Conservation (phyloP, 2,329 filamentous ascomycete species). For the Cladosporium halotolerans region DNA sequence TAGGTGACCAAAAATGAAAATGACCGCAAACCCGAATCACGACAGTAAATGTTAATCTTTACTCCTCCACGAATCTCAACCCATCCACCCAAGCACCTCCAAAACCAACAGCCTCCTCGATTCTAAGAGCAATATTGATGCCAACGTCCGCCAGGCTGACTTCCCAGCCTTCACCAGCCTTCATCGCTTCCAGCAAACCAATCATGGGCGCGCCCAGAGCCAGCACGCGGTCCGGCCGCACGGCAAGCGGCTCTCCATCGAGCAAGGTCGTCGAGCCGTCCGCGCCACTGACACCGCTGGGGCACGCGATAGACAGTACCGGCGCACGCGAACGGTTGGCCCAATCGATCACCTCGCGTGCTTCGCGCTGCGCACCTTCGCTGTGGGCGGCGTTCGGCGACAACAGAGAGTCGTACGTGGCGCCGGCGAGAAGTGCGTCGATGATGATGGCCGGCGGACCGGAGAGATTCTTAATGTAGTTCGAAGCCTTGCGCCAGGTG, state of each 20-base stretch:
- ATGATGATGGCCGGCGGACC: slow-evolving; percentile 73
- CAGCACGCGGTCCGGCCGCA: slow-evolving; percentile 76
- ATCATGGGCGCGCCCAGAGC: slow-evolving; percentile 81
- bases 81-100: slow-evolving; percentile 76
- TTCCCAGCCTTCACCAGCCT: slow-evolving; percentile 62
- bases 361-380: slow-evolving; percentile 67
- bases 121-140: slow-evolving; percentile 74
- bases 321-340: slow-evolving; percentile 80
- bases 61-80: slow-evolving; percentile 16
- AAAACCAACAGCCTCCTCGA: slow-evolving; percentile 81
- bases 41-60: not conserved
- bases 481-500: slow-evolving; percentile 53
- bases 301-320: slow-evolving; percentile 82
- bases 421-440: slow-evolving; percentile 81
- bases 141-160: slow-evolving; percentile 84
- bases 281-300: slow-evolving; percentile 77
- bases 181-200: slow-evolving; percentile 72
- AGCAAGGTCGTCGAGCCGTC: slow-evolving; percentile 59
- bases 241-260: slow-evolving; percentile 72
- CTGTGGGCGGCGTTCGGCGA: slow-evolving; percentile 21
- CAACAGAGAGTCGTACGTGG: slow-evolving; percentile 81
- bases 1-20: not conserved
- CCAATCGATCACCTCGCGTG: slow-evolving; percentile 89
- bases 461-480: slow-evolving; percentile 48
- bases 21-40: not conserved